These are phyloP conservation scores for Alternaria sp. DNA, from an alignment of 2,329 filamentous ascomycete species.

Conservation along the genomic window DNA sequence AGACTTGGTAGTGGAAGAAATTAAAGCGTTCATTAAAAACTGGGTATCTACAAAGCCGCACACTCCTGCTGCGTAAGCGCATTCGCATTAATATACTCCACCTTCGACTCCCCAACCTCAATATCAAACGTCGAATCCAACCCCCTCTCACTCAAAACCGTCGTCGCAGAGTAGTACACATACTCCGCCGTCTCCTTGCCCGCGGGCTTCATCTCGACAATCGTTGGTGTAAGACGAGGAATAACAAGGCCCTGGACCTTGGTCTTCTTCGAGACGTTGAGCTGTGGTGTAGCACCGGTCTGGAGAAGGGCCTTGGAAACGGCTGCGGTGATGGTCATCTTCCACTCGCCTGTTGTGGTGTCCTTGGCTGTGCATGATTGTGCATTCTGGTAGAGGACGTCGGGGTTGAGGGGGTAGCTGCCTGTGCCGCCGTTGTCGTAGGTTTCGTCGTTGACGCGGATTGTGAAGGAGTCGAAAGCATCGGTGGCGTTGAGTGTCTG, in stretches of 20 bases:
- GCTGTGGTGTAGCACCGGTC: not conserved
- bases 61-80: not conserved
- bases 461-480: slow-evolving; percentile 8
- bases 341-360: not conserved
- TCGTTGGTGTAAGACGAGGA: not conserved
- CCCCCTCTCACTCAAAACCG: not conserved
- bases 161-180: slow-evolving; percentile 1
- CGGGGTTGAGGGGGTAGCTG: slow-evolving; percentile 6
- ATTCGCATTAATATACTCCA: not conserved
- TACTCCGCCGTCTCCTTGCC: slow-evolving; percentile 7
- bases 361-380: slow-evolving; percentile 1
- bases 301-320: slow-evolving; percentile 1
- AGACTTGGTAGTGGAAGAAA: too few relatives aligned
- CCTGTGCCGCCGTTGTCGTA: slow-evolving; percentile 17
- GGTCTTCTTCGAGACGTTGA: slow-evolving; percentile 1
- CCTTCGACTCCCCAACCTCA: slow-evolving; percentile 2
- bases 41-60: not conserved
- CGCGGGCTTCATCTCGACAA: not conserved
- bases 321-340: slow-evolving; percentile 4
- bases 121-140: slow-evolving; percentile 2
- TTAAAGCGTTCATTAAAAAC: fast-evolving
- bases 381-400: slow-evolving; percentile 7
- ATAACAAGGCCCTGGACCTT: slow-evolving; percentile 1
- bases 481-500: not conserved
- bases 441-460: slow-evolving; percentile 3